Conservation (phyloP, 371 early-diverging fungal genomes). For the Amoeboaphelidium protococcarum region DNA sequence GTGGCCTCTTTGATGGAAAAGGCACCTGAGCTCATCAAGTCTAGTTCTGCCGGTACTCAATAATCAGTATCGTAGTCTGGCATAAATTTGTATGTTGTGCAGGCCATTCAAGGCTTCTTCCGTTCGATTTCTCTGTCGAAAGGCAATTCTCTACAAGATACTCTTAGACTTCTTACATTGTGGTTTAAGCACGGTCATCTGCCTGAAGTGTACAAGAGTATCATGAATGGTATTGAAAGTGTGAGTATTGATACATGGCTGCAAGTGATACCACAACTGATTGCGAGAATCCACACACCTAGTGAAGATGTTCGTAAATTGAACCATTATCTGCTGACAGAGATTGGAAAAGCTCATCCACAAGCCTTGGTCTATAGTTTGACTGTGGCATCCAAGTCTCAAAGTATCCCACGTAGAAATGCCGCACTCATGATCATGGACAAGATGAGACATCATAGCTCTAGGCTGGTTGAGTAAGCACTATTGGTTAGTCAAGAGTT, state of each 20-base stretch:
- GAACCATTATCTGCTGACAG: conserved; percentile 65
- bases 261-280: conserved; percentile 92
- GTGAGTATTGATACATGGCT: conserved; percentile 89
- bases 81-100: not conserved
- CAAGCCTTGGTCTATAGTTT: conserved; percentile 88
- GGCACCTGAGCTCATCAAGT: conserved; percentile 15
- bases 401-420: conserved; percentile 37
- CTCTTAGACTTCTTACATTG: conserved; percentile 67
- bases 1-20: conserved; percentile 48
- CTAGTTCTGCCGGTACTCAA: conserved; percentile 23
- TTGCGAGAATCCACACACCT: conserved; percentile 79
- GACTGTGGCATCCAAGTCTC: conserved; percentile 85
- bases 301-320: conserved; percentile 51
- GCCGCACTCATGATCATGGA: conserved; percentile 76
- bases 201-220: conserved; percentile 54
- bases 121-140: conserved; percentile 76
- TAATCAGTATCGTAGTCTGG: not conserved
- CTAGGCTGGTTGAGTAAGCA: conserved; percentile 72
- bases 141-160: conserved; percentile 73
- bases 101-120: conserved; percentile 44
- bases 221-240: conserved; percentile 61
- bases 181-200: conserved; percentile 90
- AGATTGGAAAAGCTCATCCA: conserved; percentile 83
- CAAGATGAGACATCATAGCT: conserved; percentile 57
- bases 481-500: conserved; percentile 83